Evolutionary conservation across 2,329 filamentous ascomycete genomes (phyloP).

Genomic region (Chrysoporthe puriensis): DNA sequence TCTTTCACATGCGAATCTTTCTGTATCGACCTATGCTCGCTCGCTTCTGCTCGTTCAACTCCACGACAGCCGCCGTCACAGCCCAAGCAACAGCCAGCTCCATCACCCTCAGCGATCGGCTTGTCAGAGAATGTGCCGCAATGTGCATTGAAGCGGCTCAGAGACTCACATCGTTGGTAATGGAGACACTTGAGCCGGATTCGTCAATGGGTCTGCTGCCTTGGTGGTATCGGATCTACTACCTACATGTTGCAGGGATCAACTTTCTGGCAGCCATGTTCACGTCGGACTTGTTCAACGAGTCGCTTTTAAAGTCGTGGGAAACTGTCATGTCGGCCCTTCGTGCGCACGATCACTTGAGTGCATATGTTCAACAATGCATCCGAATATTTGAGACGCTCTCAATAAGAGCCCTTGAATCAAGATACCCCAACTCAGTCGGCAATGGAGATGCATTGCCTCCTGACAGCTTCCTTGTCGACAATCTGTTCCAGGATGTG

Average conservation of each 20-base stretch:
- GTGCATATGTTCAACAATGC: conserved; percentile 30
- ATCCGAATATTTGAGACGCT: conserved; percentile 23
- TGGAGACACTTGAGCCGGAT: not conserved
- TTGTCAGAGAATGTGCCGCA: conserved; percentile 20
- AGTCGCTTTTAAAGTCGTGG: conserved; percentile 35
- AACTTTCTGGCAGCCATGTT: conserved; percentile 33
- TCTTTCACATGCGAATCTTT: conserved; percentile 24
- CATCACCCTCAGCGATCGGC: conserved; percentile 13
- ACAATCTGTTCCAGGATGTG: conserved; percentile 10
- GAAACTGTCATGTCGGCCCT: conserved; percentile 31
- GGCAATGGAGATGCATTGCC: not conserved
- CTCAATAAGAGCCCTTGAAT: not conserved
- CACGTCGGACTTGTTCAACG: conserved; percentile 33
- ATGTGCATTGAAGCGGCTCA: conserved; percentile 16
- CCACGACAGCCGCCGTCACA: not conserved
- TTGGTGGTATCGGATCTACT: conserved; percentile 32
- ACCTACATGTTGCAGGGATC: conserved; percentile 30
- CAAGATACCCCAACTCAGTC: conserved; percentile 25
- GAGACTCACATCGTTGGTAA: conserved; percentile 6
- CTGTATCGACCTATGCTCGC: conserved; percentile 24
- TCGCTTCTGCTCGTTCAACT: conserved; percentile 11
- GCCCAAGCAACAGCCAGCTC: not conserved
- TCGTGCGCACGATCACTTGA: conserved; percentile 33
- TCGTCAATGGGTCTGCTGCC: conserved; percentile 17
- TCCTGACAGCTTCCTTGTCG: not conserved